Base-by-base conservation (phyloP, 768 basidiomycete species). In the Infundibulicybe gibba region DNA sequence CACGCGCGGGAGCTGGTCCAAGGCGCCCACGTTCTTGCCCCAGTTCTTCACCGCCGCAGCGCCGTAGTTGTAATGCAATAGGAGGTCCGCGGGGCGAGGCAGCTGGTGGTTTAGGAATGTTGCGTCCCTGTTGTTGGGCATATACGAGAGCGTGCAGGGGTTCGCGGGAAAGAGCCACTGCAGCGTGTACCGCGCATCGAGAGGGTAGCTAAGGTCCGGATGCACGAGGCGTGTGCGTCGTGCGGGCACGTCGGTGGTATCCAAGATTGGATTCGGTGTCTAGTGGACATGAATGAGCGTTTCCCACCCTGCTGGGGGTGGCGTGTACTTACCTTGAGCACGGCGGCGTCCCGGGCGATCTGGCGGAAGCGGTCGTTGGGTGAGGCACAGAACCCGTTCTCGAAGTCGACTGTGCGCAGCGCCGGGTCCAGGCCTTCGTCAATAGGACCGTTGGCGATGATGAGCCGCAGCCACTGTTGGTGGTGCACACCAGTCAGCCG, bases 21-120 rank as follows among this genome's bases (percentile, higher is more conserved):
- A 20, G 32, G 42, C 15, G 42, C 9, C 13, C 15, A 16, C 9
- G 40, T 48, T 48, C 42, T 32, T 41, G 37, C 48, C 54, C 48
- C 54, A 52, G 32, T 46, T 38, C 17, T 53, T 50, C n/a, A 55
- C 25, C 1, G 34, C 54, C 13, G 54, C 51, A n/a, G 44, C 51
- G 16, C 51, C 52, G 16, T 53, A 53, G 15, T 47, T 50, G 42
- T 53, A 50, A 21, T 53, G 25, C 1, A 53, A 45, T 0, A 53
- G 34, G 5, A 53, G 13, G n/a, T 49, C 48, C 1, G 51, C 42
- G 10, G 51, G 45, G 20, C 44, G 44, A 1, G 34, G 12, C 21
- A 32, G 35, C 20, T 19, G 8, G 20, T 40, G 13, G 32, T 38
- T 39, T 19, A 37, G 25, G 52, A 53, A 53, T 2, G 42, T 37